These are phyloP conservation scores for Leucosporidium creatinivorum DNA, from an alignment of 768 basidiomycete species.

Conservation along the genomic window DNA sequence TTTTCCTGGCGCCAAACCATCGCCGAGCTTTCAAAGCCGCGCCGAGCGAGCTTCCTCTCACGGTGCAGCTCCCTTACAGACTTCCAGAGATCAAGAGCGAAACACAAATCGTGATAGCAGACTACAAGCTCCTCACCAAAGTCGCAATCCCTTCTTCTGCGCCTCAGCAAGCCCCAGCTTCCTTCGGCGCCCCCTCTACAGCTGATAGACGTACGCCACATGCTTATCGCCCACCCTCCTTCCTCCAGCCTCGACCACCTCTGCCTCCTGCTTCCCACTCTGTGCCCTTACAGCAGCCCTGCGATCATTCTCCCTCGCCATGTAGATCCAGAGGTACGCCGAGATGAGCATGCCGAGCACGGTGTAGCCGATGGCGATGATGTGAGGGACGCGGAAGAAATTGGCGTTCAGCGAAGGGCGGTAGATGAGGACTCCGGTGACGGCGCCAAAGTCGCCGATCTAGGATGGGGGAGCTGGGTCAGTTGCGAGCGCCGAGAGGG, in stretches of 20 bases:
- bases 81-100: too few species aligned
- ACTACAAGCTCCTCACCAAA: too few species aligned
- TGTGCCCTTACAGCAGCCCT: neutral
- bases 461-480: neutral
- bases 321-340: neutral
- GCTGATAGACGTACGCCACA: neutral
- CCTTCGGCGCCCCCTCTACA: neutral
- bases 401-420: conserved; percentile 12
- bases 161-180: too few species aligned
- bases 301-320: neutral
- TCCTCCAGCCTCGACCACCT: neutral
- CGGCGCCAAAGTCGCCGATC: conserved; percentile 24
- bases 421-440: conserved; percentile 12
- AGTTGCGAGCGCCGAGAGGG: neutral
- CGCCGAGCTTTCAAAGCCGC: too few species aligned
- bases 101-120: too few species aligned
- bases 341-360: conserved; percentile 18
- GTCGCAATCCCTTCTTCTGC: too few species aligned
- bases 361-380: conserved; percentile 18
- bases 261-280: neutral
- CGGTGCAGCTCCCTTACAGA: too few species aligned
- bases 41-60: too few species aligned
- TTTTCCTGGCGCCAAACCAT: too few species aligned
- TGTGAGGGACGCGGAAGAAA: conserved; percentile 28
- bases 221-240: neutral